A percentile compares a stretch with the other conserved stretches of the same genome.
phyloP scores from a whole-genome alignment of 1,284 basidiomycete genomes.

The Apiotrichum veenhuisii region DNA sequence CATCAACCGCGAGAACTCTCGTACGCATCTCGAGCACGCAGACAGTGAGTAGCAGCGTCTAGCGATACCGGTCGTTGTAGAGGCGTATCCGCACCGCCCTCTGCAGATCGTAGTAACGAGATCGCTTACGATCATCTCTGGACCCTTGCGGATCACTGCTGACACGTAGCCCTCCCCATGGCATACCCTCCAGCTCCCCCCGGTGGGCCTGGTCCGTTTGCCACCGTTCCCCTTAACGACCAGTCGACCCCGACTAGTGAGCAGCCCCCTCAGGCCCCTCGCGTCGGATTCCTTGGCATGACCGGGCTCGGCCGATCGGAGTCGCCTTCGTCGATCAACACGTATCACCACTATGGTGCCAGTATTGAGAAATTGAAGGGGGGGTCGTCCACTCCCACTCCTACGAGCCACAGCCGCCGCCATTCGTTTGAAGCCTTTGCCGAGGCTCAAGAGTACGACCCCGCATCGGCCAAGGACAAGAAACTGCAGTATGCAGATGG shows the following conservation, averaged over 20 bases:
- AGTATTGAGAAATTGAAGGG: not conserved
- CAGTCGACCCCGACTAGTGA: not conserved
- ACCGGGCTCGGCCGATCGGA: not conserved
- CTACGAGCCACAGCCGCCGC: not conserved
- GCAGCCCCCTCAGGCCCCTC: not conserved
- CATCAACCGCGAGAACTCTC: conserved; percentile 15
- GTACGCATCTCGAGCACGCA: conserved; percentile 18
- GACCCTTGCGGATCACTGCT: not conserved
- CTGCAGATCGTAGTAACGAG: not conserved
- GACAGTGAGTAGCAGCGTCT: conserved; percentile 13
- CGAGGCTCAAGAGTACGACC: conserved; percentile 49
- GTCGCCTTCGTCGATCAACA: not conserved
- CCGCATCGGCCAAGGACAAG: conserved; percentile 40
- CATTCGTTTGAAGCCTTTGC: not conserved
- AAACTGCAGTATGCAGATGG: conserved; percentile 48
- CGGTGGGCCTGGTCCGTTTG: conserved; percentile 2
- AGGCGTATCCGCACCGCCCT: too few species aligned
- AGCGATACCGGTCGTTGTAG: too few species aligned
- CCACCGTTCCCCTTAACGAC: not conserved
- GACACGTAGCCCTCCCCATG: conserved; percentile 9
- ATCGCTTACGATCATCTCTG: too few species aligned
- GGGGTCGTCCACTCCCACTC: not conserved
- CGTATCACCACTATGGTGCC: not conserved
- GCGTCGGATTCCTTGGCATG: not conserved
- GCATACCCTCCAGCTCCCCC: conserved; percentile 14